These are phyloP conservation scores for Arthrinium phaeospermum DNA, from an alignment of 2,329 filamentous ascomycete species.

Conservation along the genomic window DNA sequence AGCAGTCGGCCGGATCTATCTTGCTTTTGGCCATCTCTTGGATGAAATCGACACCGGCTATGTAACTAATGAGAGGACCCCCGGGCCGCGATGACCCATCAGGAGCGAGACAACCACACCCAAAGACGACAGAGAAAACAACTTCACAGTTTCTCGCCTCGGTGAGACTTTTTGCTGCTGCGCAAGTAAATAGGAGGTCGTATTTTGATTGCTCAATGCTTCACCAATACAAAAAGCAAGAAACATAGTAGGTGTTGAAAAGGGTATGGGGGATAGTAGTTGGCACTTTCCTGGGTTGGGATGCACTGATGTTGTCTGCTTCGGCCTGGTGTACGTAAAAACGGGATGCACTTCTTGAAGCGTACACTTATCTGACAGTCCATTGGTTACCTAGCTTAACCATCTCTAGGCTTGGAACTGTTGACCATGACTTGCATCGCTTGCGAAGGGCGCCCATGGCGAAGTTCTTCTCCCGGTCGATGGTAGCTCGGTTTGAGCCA, in stretches of 20 bases:
- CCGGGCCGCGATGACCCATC: not conserved
- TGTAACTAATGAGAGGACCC: not conserved
- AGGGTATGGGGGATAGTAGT: not conserved
- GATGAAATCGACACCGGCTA: not conserved
- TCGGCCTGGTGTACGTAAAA: not conserved
- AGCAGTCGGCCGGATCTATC: not conserved
- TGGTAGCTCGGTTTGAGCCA: slow-evolving; percentile 38
- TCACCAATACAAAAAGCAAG: not conserved
- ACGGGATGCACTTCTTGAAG: not conserved
- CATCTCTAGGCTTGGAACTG: slow-evolving; percentile 20
- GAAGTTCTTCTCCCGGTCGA: slow-evolving; percentile 35
- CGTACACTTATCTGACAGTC: not conserved
- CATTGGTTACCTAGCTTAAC: not conserved
- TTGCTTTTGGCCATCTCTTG: not conserved
- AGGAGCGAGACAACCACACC: not conserved
- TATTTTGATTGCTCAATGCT: not conserved
- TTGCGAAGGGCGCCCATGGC: slow-evolving; percentile 29
- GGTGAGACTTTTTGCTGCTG: not conserved
- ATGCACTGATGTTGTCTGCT: not conserved
- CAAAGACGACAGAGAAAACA: not conserved
- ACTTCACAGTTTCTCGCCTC: not conserved
- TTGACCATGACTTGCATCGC: slow-evolving; percentile 35
- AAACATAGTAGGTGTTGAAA: not conserved
- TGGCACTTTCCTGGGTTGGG: not conserved
- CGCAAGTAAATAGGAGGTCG: not conserved